These are phyloP conservation scores for Didymella arachidicola DNA, from an alignment of 2,329 filamentous ascomycete species.

Conservation along the genomic window DNA sequence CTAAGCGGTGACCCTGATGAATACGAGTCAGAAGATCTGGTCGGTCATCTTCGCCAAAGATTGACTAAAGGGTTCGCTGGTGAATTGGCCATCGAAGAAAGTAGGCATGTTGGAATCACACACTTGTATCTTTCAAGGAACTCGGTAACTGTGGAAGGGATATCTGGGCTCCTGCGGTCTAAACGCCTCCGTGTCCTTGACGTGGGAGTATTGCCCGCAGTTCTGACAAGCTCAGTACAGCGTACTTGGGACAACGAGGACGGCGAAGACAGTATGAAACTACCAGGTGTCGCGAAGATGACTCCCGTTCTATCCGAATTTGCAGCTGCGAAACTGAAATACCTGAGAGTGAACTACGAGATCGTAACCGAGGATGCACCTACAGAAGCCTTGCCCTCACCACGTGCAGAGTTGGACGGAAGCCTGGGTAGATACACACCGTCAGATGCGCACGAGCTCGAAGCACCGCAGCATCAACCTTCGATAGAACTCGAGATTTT, in stretches of 20 bases:
- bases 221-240: constrained; percentile 31
- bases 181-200: constrained; percentile 64
- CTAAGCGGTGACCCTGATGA: constrained; percentile 46
- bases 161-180: constrained; percentile 61
- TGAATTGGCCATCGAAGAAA: constrained; percentile 63
- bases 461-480: constrained; percentile 22
- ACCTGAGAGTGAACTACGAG: constrained; percentile 64
- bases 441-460: constrained; percentile 40
- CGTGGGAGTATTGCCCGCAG: constrained; percentile 56
- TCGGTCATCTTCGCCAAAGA: constrained; percentile 57
- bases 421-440: constrained; percentile 30
- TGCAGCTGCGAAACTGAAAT: constrained; percentile 59
- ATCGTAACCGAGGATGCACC: constrained; percentile 59
- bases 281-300: constrained; percentile 63
- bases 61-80: constrained; percentile 55
- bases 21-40: constrained; percentile 57
- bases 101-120: constrained; percentile 63
- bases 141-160: constrained; percentile 62
- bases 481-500: constrained; percentile 34
- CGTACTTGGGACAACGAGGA: constrained; percentile 27
- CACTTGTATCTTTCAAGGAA: constrained; percentile 68
- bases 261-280: constrained; percentile 33
- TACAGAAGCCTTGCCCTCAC: constrained; percentile 23
- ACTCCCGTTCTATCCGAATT: constrained; percentile 59
- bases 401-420: constrained; percentile 39